A percentile compares a stretch with the other conserved stretches of the same genome.
phyloP scores from a whole-genome alignment of 2,329 filamentous ascomycete species.

The Fusarium sublunatum region DNA sequence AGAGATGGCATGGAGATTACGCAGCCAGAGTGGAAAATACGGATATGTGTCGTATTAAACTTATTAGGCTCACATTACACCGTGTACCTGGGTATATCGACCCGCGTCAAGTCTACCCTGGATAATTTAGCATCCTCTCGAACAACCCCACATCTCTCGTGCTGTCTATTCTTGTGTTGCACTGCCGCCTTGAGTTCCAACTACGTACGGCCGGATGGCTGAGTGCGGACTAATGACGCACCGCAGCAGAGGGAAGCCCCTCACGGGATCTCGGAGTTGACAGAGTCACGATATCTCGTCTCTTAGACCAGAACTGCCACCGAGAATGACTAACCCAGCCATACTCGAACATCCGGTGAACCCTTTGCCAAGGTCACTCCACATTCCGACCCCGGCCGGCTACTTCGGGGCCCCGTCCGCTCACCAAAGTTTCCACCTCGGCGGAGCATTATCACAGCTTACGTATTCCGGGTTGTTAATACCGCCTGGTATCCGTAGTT shows the following conservation, averaged over 20 bases:
- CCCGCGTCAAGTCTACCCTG: constrained; percentile 11
- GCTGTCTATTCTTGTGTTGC: constrained; percentile 21
- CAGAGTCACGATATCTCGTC: not conserved
- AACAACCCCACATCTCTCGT: not conserved
- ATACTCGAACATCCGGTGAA: constrained; percentile 10
- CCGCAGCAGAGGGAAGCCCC: not conserved
- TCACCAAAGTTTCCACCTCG: constrained; percentile 7
- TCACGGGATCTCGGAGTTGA: constrained; percentile 11
- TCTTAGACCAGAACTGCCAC: no score
- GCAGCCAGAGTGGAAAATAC: not conserved
- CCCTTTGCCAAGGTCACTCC: constrained; percentile 5
- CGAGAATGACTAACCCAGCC: not conserved
- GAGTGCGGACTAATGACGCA: constrained; percentile 21
- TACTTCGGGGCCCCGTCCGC: constrained; percentile 18
- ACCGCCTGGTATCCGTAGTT: not conserved
- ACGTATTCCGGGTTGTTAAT: not conserved
- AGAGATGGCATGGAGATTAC: no score
- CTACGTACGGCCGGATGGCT: constrained; percentile 21
- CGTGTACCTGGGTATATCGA: not conserved
- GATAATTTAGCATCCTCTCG: not conserved
- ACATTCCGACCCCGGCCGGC: constrained; percentile 29
- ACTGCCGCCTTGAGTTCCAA: constrained; percentile 22
- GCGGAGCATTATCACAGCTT: constrained; percentile 1
- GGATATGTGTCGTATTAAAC: not conserved
- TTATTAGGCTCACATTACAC: not conserved